Evolutionary conservation across 163 green algal genomes (phyloP).

Genomic region (Scenedesmus sp.): DNA sequence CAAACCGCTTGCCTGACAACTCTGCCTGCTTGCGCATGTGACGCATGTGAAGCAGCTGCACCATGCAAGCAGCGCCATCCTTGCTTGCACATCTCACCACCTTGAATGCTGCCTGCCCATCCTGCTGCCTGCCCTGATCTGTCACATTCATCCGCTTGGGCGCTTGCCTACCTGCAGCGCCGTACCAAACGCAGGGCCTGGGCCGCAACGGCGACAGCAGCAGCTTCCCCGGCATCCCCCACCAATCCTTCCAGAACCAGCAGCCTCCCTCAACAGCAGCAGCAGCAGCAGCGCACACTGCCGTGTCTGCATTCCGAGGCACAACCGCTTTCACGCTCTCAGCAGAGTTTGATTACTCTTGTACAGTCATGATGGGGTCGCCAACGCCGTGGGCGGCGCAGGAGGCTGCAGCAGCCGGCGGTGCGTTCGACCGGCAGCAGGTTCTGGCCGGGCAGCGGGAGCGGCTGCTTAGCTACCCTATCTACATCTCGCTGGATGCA

Average conservation of each 20-base stretch:
- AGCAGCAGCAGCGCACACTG: background rate
- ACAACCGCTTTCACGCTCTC: background rate
- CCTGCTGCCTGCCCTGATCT: no score
- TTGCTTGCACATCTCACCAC: no score
- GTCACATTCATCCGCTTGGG: no score
- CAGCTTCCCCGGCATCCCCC: background rate
- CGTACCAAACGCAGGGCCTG: background rate
- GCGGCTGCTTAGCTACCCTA: no score
- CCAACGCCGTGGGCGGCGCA: background rate
- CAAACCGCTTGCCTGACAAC: no score
- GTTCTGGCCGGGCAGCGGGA: background rate
- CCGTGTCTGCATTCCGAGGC: no score
- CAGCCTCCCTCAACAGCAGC: background rate
- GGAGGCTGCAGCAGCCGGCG: background rate
- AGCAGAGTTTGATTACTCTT: background rate
- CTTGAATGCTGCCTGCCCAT: no score
- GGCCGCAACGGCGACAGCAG: background rate
- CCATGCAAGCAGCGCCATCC: no score
- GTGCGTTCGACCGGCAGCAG: background rate
- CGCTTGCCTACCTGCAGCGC: background rate
- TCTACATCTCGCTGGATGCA: no score
- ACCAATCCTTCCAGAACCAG: background rate
- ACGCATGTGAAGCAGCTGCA: no score
- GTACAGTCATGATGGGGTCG: background rate
- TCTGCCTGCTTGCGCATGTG: no score